Percentiles rank a stretch among this genome's conserved stretches.
Evolutionary conservation across 352 stramenopile genomes (phyloP).

Genomic region (Pythium periplocum): DNA sequence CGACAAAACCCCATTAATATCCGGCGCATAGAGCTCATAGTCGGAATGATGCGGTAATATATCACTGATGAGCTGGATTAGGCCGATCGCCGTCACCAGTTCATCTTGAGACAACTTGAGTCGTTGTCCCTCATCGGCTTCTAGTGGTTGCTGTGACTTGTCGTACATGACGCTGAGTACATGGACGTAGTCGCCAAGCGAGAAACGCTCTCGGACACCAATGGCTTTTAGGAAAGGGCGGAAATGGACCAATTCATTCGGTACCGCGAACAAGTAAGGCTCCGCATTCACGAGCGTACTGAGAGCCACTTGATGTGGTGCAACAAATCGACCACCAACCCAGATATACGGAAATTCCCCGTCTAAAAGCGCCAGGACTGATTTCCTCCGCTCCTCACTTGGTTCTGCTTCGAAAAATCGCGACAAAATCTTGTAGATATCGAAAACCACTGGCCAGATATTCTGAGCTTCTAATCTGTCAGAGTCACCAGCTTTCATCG

Average conservation of each 20-base stretch:
- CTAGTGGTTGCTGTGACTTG: conserved; percentile 20
- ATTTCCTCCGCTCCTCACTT: conserved; percentile 10
- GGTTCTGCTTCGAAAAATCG: conserved; percentile 49
- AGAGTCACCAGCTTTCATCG: conserved; percentile 11
- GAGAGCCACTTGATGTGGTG: conserved; percentile 41
- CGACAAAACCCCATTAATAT: conserved; percentile 34
- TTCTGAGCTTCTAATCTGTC: conserved; percentile 22
- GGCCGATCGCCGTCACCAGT: conserved; percentile 44
- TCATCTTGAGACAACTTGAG: conserved; percentile 31
- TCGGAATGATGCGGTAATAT: conserved; percentile 42
- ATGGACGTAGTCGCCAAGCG: conserved; percentile 49
- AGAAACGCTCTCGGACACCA: conserved; percentile 57
- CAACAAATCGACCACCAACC: conserved; percentile 56
- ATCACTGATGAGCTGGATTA: conserved; percentile 68
- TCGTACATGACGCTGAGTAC: conserved; percentile 48
- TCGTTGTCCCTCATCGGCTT: conserved; percentile 3
- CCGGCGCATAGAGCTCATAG: conserved; percentile 53
- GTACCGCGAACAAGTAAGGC: conserved; percentile 56
- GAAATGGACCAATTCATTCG: conserved; percentile 61
- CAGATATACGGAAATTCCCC: conserved; percentile 50
- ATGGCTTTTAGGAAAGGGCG: conserved; percentile 53
- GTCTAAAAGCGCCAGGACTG: conserved; percentile 31
- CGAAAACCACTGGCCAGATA: conserved; percentile 51
- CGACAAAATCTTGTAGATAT: conserved; percentile 51
- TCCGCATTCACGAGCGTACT: conserved; percentile 48